Evolutionary conservation across 2,329 filamentous ascomycete genomes (phyloP), one percentile per base, ranked within the genome.

Genomic region (Cladophialophora carrionii): DNA sequence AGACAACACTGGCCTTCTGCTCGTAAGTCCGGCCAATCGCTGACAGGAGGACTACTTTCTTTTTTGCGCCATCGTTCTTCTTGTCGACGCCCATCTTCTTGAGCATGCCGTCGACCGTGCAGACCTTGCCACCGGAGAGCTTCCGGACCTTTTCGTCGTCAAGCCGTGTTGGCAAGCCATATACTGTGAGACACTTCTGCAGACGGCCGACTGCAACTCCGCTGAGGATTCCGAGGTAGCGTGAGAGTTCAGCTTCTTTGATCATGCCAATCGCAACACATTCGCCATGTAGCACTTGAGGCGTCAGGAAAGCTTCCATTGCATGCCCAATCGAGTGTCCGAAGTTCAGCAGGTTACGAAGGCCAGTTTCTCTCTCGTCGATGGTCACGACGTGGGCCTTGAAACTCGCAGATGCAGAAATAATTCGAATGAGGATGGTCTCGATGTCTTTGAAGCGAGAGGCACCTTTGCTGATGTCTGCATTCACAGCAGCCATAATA

Each of bases 221-320:
- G 57, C 89, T 88, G 32, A 99, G 81, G 20, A 96, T 84, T 48
- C 95, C 95, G 1, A 99, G 83, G 76, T 93, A 91, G 63, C 95
- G 89, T 26, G 95, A 91, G 62, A 99, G 82, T 77, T 98, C 95
- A 10, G 94, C 95, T 78, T 99, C 95, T 76, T 96, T 96, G 65
- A 98, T 91, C 95, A 99, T 99, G 29, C 95, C 95, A 71, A 99
- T 96, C 24, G 95, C 92, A 10, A 99, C 94, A 68, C 91, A 92
- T 76, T 99, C 95, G 66, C 95, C 95, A 74, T 99, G 95, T 6
- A 99, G 86, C 43, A 99, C 88, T 77, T 99, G 94, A 0, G 95
- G 95, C 0, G 96, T 96, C 49, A 98, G 83, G 53, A 99, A 92
- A 31, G 95, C 95, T 79, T 99, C 95, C 72, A 94, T 92, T 20